Evolutionary conservation across 2,329 filamentous ascomycete species (phyloP).

Genomic region (Aspergillus quadricinctus): DNA sequence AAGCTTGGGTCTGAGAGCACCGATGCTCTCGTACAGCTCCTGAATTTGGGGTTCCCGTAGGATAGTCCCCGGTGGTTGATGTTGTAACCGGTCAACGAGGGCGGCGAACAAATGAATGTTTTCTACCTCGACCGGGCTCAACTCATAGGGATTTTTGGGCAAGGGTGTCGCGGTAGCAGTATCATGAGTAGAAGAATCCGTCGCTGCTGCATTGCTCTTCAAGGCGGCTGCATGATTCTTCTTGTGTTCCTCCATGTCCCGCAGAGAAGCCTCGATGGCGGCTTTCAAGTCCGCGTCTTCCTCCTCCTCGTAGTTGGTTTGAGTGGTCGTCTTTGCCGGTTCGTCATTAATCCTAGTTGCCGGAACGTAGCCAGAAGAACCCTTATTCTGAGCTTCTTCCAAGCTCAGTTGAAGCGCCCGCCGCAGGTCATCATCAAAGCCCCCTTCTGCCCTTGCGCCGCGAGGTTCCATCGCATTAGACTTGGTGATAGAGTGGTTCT

Average conservation of each 20-base stretch:
- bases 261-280: constrained; percentile 88
- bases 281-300: constrained; percentile 92
- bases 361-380: constrained; percentile 66
- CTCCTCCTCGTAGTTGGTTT: constrained; percentile 58
- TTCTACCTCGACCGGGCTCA: constrained; percentile 89
- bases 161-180: constrained; percentile 50
- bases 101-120: constrained; percentile 97
- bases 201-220: constrained; percentile 66
- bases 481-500: constrained; percentile 54
- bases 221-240: constrained; percentile 78
- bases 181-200: constrained; percentile 45
- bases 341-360: constrained; percentile 48
- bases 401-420: constrained; percentile 93
- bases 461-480: constrained; percentile 85
- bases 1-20: constrained; percentile 85
- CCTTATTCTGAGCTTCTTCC: constrained; percentile 79
- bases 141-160: constrained; percentile 89
- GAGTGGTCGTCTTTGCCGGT: constrained; percentile 42
- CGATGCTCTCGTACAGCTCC: constrained; percentile 95
- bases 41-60: constrained; percentile 96
- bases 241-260: constrained; percentile 98
- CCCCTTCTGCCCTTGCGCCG: constrained; percentile 79
- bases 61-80: constrained; percentile 92
- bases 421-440: constrained; percentile 92
- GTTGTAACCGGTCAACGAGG: constrained; percentile 87